phyloP scores from a whole-genome alignment of 441 rosid species.

The Viola pubescens region DNA sequence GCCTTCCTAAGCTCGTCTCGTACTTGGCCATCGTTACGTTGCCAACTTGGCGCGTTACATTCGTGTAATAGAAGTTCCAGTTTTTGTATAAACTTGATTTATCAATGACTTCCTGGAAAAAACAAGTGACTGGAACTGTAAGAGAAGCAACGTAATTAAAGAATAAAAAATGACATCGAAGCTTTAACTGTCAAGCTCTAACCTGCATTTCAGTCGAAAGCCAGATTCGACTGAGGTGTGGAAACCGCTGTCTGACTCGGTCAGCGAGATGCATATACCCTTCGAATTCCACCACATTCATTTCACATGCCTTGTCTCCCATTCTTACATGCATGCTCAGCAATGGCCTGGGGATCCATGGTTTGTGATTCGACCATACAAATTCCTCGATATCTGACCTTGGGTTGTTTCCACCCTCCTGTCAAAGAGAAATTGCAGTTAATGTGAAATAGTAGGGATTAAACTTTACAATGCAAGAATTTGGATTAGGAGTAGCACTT shows the following conservation, averaged over 20 bases:
- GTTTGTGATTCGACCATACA: constrained; percentile 76
- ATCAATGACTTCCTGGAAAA: constrained; percentile 54
- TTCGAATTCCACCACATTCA: constrained; percentile 69
- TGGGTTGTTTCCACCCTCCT: constrained; percentile 25
- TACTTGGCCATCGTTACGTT: constrained; percentile 71
- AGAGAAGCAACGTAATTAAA: too few relatives aligned
- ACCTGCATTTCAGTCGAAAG: constrained; percentile 95
- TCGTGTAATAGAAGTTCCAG: constrained; percentile 79
- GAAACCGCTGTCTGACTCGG: constrained; percentile 51
- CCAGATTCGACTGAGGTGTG: constrained; percentile 69
- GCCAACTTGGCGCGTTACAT: constrained; percentile 72
- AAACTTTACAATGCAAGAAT: background rate
- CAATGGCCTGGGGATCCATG: constrained; percentile 87
- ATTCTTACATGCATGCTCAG: constrained; percentile 90
- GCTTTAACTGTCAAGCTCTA: background rate
- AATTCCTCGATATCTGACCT: constrained; percentile 54
- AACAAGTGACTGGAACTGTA: background rate
- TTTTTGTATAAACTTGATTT: constrained; percentile 36
- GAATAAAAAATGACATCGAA: background rate
- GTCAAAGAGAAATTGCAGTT: background rate
- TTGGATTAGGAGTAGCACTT: background rate
- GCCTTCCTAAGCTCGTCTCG: constrained; percentile 85
- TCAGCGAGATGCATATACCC: constrained; percentile 64
- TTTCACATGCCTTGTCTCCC: constrained; percentile 96
- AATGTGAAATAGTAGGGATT: background rate